Base-by-base conservation (phyloP, 2,329 filamentous ascomycete genomes). In the Ilyonectria robusta region DNA sequence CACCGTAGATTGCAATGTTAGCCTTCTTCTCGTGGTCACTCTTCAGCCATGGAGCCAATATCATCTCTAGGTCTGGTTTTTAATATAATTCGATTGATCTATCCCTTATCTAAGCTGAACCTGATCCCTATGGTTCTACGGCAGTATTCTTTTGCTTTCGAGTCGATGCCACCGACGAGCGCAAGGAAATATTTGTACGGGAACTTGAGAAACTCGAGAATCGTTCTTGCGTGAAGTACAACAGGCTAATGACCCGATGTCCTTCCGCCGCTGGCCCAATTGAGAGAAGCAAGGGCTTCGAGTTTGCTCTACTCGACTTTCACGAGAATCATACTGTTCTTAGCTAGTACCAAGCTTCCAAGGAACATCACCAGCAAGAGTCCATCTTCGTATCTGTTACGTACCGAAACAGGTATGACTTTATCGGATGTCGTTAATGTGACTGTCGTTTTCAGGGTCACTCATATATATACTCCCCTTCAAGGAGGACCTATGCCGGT, bases 401-500 rank as follows among this genome's bases (percentile, higher is more conserved):
- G 23, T 26, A 26, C 23, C 23, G 23, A 26, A 26, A 3, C 23
- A 4, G 23, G 23, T 26, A 26, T 26, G 23, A 26, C 5, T 26
- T 26, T 26, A 26, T 3, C 23, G 5, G 23, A 5, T 26, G 5
- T 26, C 23, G 23, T 3, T 26, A 26, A 26, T 26, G 23, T 26
- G 23, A 26, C 5, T 26, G 23, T 26, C 23, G 23, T 26, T 26
- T 13, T 59, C 47, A 66, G 64, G 64, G 64, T 66, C 21, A 66
- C 64, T 13, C 59, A 66, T 59, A 33, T 66, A 66, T 26, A 59
- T 66, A 59, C 63, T 66, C 26, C 64, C 64, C 7, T 66, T 29
- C 58, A 66, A 66, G 29, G 64, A 66, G 33, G 64, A 66, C 21
- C 59, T 66, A 10, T 66, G 64, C 17, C 59, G 64, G 29, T 66